phyloP scores from a whole-genome alignment of 305 asterid genomes.

The Fraxinus xanthoxyloides region DNA sequence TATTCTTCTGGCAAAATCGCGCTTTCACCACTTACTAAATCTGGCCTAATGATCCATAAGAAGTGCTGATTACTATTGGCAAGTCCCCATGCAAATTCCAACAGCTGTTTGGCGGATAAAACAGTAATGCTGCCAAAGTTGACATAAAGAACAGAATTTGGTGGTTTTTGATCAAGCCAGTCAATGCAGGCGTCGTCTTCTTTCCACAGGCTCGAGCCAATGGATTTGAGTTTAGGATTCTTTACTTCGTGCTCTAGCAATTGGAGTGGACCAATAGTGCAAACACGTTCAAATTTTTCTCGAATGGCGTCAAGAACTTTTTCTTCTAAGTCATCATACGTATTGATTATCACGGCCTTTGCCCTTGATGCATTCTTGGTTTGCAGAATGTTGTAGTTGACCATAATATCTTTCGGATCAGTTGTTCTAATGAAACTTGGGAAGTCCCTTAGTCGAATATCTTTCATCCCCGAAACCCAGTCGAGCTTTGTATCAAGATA shows the following conservation, averaged over 20 bases:
- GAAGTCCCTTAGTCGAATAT: conserved; percentile 52
- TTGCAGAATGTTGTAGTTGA: conserved; percentile 21
- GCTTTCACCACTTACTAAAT: not conserved
- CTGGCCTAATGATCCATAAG: not conserved
- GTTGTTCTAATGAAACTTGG: conserved; percentile 69
- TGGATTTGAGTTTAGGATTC: not conserved
- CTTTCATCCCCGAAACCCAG: conserved; percentile 59
- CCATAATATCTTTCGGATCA: conserved; percentile 48
- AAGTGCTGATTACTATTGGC: not conserved
- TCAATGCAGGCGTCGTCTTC: not conserved
- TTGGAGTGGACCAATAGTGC: not conserved
- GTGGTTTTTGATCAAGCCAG: not conserved
- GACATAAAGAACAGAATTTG: not conserved
- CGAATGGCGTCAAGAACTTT: not conserved
- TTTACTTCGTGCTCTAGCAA: not conserved
- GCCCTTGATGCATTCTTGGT: not conserved
- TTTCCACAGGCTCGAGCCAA: not conserved
- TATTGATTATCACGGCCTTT: not conserved
- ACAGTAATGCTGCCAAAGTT: not conserved
- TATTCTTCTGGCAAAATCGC: not conserved
- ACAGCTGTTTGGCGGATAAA: not conserved
- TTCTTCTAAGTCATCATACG: not conserved
- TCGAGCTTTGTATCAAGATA: conserved; percentile 40
- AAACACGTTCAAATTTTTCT: not conserved
- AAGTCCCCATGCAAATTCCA: not conserved